phyloP scores from a whole-genome alignment of 148 eudicot genomes.

The Fagopyrum tataricum region DNA sequence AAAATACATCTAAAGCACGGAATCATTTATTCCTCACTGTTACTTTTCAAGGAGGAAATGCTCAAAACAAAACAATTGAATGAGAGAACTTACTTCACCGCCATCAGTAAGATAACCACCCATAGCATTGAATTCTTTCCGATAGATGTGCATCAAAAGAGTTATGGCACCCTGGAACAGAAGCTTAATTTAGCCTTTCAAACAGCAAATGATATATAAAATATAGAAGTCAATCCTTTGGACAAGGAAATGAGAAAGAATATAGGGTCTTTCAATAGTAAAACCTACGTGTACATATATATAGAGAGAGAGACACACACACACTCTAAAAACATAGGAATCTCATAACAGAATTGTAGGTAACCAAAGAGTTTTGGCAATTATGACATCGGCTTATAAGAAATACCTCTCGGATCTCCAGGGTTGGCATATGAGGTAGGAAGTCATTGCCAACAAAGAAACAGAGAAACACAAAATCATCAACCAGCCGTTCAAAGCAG shows the following conservation, averaged over 20 bases:
- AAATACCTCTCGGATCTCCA: constrained; percentile 97
- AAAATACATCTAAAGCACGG: constrained; percentile 2
- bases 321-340: background rate
- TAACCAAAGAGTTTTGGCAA: background rate
- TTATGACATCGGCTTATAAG: background rate
- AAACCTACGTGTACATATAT: background rate
- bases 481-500: constrained; percentile 80
- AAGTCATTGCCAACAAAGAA: constrained; percentile 98
- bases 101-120: constrained; percentile 99
- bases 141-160: constrained; percentile 78
- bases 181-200: constrained; percentile 9
- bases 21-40: background rate
- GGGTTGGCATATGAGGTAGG: constrained; percentile 99
- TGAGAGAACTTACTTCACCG: constrained; percentile 73
- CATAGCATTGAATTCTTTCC: constrained; percentile 73
- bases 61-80: constrained; percentile 9
- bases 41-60: background rate
- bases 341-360: background rate
- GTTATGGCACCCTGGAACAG: constrained; percentile 80
- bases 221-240: background rate
- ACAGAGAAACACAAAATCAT: constrained; percentile 97
- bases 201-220: background rate
- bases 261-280: background rate
- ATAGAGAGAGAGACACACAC: background rate
- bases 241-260: background rate